These are phyloP conservation scores for Rhizopogon sp. DNA, from an alignment of 768 basidiomycete genomes.

Conservation along the genomic window DNA sequence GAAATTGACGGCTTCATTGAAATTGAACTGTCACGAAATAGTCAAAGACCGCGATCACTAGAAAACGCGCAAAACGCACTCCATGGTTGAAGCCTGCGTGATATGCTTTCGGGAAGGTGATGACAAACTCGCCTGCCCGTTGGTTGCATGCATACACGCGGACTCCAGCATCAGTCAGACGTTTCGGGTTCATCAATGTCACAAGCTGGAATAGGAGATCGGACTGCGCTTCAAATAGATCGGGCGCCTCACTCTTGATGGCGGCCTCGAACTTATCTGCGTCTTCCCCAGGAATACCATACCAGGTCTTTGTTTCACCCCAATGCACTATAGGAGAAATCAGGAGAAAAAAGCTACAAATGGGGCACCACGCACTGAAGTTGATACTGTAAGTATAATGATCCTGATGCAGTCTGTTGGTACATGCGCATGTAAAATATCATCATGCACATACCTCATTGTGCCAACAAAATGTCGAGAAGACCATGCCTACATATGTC, in stretches of 20 bases:
- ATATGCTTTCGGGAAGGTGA: slow-evolving; percentile 97
- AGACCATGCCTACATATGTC: slow-evolving; percentile 99
- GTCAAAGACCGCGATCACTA: slow-evolving; percentile 13
- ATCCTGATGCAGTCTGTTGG: slow-evolving; percentile 49
- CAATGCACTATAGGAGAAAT: slow-evolving; percentile 72
- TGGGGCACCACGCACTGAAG: slow-evolving; percentile 59
- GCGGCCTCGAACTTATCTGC: slow-evolving; percentile 96
- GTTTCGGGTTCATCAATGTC: slow-evolving; percentile 93
- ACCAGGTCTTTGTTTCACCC: slow-evolving; percentile 99
- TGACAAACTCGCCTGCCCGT: slow-evolving; percentile 94
- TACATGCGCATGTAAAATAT: slow-evolving; percentile 11
- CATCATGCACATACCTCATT: slow-evolving; percentile 65
- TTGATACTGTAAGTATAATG: slow-evolving; percentile 98
- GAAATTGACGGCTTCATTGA: slow-evolving; percentile 99
- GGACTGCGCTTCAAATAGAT: slow-evolving; percentile 96
- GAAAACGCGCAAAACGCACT: slow-evolving; percentile 46
- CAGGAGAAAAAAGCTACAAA: slow-evolving; percentile 8
- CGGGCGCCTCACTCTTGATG: slow-evolving; percentile 92
- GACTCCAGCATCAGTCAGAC: slow-evolving; percentile 83
- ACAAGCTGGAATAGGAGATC: slow-evolving; percentile 96
- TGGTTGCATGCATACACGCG: slow-evolving; percentile 94
- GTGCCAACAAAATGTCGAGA: slow-evolving; percentile 99
- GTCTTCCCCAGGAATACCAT: slow-evolving; percentile 93
- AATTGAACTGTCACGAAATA: slow-evolving; percentile 68
- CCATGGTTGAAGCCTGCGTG: slow-evolving; percentile 99